Evolutionary conservation across 225 moss, liverwort and hornwort species (phyloP).

Genomic region (Marchantia polymorpha): DNA sequence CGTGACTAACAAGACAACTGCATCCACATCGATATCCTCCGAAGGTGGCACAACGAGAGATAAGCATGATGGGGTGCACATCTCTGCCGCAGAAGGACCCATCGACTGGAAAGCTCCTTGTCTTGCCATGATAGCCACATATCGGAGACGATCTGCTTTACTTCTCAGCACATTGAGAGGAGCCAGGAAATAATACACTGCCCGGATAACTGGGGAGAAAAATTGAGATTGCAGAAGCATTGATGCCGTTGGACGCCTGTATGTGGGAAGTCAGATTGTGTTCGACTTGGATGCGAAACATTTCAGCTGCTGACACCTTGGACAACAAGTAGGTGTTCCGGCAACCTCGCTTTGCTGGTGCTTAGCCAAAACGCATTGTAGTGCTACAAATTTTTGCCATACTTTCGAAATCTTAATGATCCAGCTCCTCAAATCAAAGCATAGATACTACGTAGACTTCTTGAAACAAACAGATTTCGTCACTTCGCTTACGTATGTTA

Average conservation of each 20-base stretch:
- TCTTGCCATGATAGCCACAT: slow-evolving; percentile 59
- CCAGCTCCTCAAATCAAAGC: neutral
- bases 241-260: slow-evolving; percentile 65
- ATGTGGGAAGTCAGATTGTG: neutral
- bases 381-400: neutral
- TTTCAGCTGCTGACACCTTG: neutral
- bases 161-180: slow-evolving; percentile 52
- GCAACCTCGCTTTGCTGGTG: neutral
- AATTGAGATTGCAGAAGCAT: slow-evolving; percentile 60
- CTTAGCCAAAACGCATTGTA: neutral
- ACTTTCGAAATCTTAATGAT: neutral
- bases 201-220: slow-evolving; percentile 58
- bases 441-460: neutral
- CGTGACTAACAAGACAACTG: slow-evolving; percentile 49
- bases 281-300: neutral
- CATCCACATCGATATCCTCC: slow-evolving; percentile 45
- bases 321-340: neutral
- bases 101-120: slow-evolving; percentile 56
- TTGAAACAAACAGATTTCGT: neutral
- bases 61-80: slow-evolving; percentile 64
- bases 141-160: slow-evolving; percentile 56
- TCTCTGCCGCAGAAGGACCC: slow-evolving; percentile 59
- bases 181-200: slow-evolving; percentile 61
- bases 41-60: slow-evolving; percentile 53
- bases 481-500: neutral